phyloP scores from a whole-genome alignment of 2,329 filamentous ascomycete species.

The Fusarium nodosum region DNA sequence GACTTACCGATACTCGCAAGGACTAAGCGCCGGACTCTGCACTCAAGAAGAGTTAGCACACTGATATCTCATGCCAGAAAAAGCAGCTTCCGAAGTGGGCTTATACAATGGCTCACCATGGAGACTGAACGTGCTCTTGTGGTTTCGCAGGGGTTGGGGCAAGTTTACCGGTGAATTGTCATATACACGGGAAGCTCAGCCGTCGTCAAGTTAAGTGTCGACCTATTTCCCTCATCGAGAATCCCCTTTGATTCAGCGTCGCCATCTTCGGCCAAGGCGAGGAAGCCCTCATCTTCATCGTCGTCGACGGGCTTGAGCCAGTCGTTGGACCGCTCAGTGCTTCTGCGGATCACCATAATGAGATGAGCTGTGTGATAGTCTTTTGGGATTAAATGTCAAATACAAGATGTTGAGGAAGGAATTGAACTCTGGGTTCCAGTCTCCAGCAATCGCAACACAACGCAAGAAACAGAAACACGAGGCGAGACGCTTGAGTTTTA shows the following conservation, averaged over 20 bases:
- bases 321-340: conserved; percentile 42
- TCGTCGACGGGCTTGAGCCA: conserved; percentile 47
- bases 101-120: conserved; percentile 13
- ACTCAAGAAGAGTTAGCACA: conserved; percentile 47
- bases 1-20: conserved; percentile 49
- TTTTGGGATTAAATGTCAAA: not conserved
- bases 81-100: not conserved
- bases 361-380: not conserved
- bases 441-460: not conserved
- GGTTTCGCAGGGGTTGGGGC: conserved; percentile 14
- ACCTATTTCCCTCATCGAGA: conserved; percentile 45
- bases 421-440: conserved; percentile 4
- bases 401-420: conserved; percentile 9
- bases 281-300: conserved; percentile 48
- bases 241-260: conserved; percentile 46
- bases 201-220: conserved; percentile 44
- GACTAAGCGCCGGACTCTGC: conserved; percentile 49
- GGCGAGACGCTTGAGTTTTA: conserved; percentile 21
- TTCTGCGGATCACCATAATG: conserved; percentile 41
- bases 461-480: conserved; percentile 7
- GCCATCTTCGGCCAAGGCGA: conserved; percentile 43
- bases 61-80: conserved; percentile 8
- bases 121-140: conserved; percentile 1
- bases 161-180: conserved; percentile 50
- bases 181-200: conserved; percentile 48